Evolutionary conservation across 352 stramenopile genomes (phyloP).

Genomic region (Pythium diclinum): DNA sequence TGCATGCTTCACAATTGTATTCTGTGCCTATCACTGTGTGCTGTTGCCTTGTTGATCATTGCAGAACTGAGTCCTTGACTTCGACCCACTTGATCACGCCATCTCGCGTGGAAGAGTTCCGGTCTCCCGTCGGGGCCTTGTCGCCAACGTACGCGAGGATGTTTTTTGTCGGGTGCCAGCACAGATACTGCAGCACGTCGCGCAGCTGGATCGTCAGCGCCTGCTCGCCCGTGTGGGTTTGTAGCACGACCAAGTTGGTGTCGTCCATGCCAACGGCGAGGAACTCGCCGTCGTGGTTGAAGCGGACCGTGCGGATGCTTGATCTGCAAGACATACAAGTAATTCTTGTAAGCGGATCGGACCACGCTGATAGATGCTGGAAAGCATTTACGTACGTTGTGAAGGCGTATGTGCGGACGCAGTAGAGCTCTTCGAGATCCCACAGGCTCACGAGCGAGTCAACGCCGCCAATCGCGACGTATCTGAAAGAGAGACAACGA

Average conservation of each 20-base stretch:
- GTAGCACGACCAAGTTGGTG: constrained; percentile 59
- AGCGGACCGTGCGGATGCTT: constrained; percentile 76
- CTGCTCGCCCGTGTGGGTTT: constrained; percentile 58
- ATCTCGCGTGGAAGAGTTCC: constrained; percentile 70
- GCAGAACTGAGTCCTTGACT: constrained; percentile 36
- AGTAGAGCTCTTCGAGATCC: constrained; percentile 86
- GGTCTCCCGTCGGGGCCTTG: constrained; percentile 57
- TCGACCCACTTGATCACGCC: constrained; percentile 85
- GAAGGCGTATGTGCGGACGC: constrained; percentile 75
- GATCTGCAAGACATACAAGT: constrained; percentile 33
- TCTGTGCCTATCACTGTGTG: neutral
- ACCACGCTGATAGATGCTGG: neutral
- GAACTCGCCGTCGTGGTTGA: constrained; percentile 70
- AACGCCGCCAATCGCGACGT: constrained; percentile 69
- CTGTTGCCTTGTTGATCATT: neutral
- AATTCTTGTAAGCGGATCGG: constrained; percentile 1
- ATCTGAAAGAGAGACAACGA: constrained; percentile 31
- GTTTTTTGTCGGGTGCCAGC: constrained; percentile 82
- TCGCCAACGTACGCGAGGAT: constrained; percentile 83
- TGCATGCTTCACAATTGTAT: neutral
- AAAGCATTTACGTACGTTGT: constrained; percentile 68
- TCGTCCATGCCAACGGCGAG: constrained; percentile 81
- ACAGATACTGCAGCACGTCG: constrained; percentile 70
- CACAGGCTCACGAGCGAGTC: constrained; percentile 84
- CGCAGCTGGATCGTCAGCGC: constrained; percentile 64